A percentile compares a stretch with the other conserved stretches of the same genome.
phyloP scores from a whole-genome alignment of 768 basidiomycete species.

The Pleurotus giganteus region DNA sequence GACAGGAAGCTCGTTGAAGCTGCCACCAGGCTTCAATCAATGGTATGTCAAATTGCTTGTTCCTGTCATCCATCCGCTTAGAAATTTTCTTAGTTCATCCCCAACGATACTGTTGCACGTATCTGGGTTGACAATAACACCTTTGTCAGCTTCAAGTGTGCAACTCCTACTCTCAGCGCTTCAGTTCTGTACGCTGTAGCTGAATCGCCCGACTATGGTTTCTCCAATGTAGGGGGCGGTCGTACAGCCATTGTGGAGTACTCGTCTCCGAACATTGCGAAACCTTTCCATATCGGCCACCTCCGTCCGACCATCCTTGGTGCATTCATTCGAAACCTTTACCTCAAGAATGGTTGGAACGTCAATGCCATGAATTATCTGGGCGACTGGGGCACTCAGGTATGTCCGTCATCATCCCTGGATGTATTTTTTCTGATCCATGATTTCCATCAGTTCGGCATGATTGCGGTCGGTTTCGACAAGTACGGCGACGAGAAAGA shows the following conservation, averaged over 20 bases:
- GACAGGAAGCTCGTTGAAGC: background rate
- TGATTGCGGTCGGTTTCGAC: slow-evolving; percentile 37
- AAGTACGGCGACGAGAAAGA: slow-evolving; percentile 35
- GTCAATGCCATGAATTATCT: slow-evolving; percentile 35
- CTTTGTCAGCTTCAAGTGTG: slow-evolving; percentile 1
- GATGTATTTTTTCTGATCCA: background rate
- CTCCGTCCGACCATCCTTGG: slow-evolving; percentile 41
- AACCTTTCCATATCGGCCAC: slow-evolving; percentile 41
- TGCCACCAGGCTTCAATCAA: background rate
- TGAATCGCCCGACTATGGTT: background rate
- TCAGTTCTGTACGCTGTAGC: background rate
- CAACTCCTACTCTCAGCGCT: background rate
- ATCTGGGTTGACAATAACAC: background rate
- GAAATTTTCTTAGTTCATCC: background rate
- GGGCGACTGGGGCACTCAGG: slow-evolving; percentile 42
- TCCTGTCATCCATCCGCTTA: background rate
- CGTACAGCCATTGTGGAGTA: slow-evolving; percentile 30
- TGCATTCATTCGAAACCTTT: slow-evolving; percentile 37
- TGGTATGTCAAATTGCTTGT: background rate
- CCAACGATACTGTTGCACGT: background rate
- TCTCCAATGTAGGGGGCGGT: background rate
- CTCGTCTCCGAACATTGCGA: slow-evolving; percentile 42
- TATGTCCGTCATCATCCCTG: background rate
- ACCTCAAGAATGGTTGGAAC: slow-evolving; percentile 35
- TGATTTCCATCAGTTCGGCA: slow-evolving; percentile 13